phyloP scores from a whole-genome alignment of 805 yeast genomes.

The Saccharomyces mikatae region DNA sequence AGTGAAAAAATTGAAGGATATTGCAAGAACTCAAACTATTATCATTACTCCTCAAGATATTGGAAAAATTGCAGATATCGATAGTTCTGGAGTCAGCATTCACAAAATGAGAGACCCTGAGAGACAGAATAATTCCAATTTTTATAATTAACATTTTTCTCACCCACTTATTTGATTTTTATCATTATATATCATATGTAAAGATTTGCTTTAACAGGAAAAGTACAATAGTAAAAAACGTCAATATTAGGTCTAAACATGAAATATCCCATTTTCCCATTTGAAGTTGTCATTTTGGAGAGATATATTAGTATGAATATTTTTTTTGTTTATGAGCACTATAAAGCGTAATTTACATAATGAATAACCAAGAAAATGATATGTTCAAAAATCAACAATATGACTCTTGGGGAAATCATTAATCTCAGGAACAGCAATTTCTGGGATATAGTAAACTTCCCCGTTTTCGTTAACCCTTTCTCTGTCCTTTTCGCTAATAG shows the following conservation, averaged over 20 bases:
- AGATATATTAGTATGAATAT: not conserved
- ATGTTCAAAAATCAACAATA: conserved; percentile 47
- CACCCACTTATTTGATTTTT: not conserved
- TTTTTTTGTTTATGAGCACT: not conserved
- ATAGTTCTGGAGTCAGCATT: conserved; percentile 52
- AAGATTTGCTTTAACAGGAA: not conserved
- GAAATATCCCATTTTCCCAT: not conserved
- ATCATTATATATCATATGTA: not conserved
- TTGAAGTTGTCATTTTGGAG: not conserved
- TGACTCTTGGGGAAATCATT: conserved; percentile 52
- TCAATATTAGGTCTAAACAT: not conserved
- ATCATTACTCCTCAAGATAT: conserved; percentile 94
- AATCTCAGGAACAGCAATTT: conserved; percentile 63
- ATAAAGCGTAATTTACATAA: not conserved
- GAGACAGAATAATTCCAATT: conserved; percentile 25
- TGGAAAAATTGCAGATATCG: conserved; percentile 50
- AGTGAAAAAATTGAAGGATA: conserved; percentile 53
- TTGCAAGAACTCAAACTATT: conserved; percentile 68
- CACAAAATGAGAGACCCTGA: conserved; percentile 48
- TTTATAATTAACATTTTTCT: conserved; percentile 2
- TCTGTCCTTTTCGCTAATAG: conserved; percentile 75
- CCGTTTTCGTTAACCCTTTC: conserved; percentile 89
- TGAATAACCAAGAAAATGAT: not conserved
- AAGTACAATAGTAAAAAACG: not conserved
- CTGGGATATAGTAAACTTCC: conserved; percentile 66